Evolutionary conservation across 177 flowering plant genomes (phyloP).

Genomic region (Telopea speciosissima): DNA sequence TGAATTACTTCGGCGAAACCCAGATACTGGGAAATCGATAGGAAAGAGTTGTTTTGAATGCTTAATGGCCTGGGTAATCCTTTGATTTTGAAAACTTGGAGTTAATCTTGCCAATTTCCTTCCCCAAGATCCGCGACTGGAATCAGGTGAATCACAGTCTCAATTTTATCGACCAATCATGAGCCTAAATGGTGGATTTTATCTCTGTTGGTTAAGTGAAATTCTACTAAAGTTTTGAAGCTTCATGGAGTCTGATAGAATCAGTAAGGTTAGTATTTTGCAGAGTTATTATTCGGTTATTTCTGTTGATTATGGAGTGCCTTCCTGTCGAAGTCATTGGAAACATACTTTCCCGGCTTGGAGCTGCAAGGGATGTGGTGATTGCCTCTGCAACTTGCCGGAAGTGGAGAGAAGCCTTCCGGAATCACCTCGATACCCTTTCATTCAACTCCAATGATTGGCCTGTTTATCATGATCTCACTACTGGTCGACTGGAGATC

Average conservation of each 20-base stretch:
- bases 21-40: neutral
- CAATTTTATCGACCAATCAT: neutral
- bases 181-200: conserved; percentile 5
- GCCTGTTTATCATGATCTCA: conserved; percentile 58
- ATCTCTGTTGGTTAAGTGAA: neutral
- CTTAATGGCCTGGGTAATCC: neutral
- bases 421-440: conserved; percentile 65
- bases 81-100: neutral
- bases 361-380: conserved; percentile 87
- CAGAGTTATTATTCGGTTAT: neutral
- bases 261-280: neutral
- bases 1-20: neutral
- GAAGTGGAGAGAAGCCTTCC: conserved; percentile 84
- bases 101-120: neutral
- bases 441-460: conserved; percentile 74
- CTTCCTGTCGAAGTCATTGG: conserved; percentile 93
- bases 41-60: neutral
- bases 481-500: conserved; percentile 55
- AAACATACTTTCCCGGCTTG: conserved; percentile 73
- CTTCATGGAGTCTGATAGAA: neutral
- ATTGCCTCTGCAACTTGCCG: conserved; percentile 80
- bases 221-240: neutral
- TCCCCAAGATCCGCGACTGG: neutral
- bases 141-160: neutral
- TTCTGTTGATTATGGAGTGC: conserved; percentile 44